Evolutionary conservation across 257 asterid species (phyloP).

Genomic region (Marsdenia floribunda): DNA sequence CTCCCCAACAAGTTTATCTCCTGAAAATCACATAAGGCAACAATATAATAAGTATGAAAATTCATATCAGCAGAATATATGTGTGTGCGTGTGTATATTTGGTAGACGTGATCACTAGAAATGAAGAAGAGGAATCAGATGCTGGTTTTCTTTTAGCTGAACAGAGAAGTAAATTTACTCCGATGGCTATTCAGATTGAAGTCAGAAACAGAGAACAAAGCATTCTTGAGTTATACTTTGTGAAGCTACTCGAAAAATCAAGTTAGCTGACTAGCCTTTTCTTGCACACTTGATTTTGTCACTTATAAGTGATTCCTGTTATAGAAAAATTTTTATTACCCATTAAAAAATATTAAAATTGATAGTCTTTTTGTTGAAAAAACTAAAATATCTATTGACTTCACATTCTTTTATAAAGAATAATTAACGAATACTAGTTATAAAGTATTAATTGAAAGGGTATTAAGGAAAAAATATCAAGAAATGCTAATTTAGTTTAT

Average conservation of each 20-base stretch:
- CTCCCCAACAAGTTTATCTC: slow-evolving; percentile 93
- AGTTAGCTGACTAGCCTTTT: neutral
- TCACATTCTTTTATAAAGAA: no score
- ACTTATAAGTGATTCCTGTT: neutral
- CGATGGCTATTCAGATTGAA: neutral
- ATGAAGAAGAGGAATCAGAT: neutral
- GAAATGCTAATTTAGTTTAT: no score
- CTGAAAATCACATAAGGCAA: slow-evolving; percentile 29
- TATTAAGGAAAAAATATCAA: no score
- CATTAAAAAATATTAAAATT: no score
- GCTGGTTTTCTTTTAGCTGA: neutral
- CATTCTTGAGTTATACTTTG: neutral
- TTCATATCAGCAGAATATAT: neutral
- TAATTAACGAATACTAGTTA: no score
- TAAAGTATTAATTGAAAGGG: no score
- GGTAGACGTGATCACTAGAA: neutral
- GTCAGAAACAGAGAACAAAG: neutral
- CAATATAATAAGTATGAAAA: neutral
- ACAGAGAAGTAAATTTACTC: neutral
- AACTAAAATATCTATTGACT: no score
- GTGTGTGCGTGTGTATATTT: neutral
- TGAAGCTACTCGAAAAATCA: neutral
- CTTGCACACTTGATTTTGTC: neutral
- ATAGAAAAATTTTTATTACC: no score
- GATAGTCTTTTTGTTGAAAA: no score